These are phyloP conservation scores for Phanerodontia chrysosporium DNA, from an alignment of 768 basidiomycete genomes.

Conservation along the genomic window DNA sequence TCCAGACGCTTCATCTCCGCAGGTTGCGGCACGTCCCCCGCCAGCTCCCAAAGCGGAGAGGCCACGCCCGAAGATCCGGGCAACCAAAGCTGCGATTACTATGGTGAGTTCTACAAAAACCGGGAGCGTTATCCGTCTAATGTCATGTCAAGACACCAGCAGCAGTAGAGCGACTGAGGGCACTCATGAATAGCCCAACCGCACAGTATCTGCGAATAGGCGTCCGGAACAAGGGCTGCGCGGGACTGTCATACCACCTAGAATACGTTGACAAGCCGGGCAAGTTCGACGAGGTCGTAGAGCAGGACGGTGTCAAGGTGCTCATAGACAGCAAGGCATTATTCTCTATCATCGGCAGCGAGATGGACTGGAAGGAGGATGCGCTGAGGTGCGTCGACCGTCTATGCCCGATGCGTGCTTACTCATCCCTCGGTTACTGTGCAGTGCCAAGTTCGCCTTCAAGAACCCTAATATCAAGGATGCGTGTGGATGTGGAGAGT, in stretches of 20 bases:
- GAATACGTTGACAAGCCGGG: constrained; percentile 91
- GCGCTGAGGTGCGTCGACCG: constrained; percentile 63
- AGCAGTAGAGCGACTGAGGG: constrained; percentile 69
- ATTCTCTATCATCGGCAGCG: constrained; percentile 96
- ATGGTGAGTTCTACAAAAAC: constrained; percentile 41
- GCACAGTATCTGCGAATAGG: constrained; percentile 94
- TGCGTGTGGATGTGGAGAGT: constrained; percentile 93
- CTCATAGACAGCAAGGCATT: constrained; percentile 95
- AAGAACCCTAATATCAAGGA: constrained; percentile 94
- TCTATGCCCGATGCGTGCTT: not conserved
- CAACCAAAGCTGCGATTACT: constrained; percentile 73
- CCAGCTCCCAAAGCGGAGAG: constrained; percentile 62
- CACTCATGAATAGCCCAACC: constrained; percentile 74
- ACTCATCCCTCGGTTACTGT: constrained; percentile 8
- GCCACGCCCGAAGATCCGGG: constrained; percentile 58
- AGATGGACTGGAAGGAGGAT: constrained; percentile 99
- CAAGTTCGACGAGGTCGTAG: constrained; percentile 93
- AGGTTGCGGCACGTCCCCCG: constrained; percentile 68
- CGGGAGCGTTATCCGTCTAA: not conserved
- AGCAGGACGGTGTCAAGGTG: constrained; percentile 92
- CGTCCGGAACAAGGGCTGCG: constrained; percentile 96
- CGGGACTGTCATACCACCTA: constrained; percentile 84
- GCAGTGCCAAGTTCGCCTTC: constrained; percentile 76
- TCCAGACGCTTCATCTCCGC: constrained; percentile 62
- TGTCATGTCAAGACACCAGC: constrained; percentile 57